phyloP scores from a whole-genome alignment of 495 filamentous ascomycete species.

The Neurospora tetraspora region DNA sequence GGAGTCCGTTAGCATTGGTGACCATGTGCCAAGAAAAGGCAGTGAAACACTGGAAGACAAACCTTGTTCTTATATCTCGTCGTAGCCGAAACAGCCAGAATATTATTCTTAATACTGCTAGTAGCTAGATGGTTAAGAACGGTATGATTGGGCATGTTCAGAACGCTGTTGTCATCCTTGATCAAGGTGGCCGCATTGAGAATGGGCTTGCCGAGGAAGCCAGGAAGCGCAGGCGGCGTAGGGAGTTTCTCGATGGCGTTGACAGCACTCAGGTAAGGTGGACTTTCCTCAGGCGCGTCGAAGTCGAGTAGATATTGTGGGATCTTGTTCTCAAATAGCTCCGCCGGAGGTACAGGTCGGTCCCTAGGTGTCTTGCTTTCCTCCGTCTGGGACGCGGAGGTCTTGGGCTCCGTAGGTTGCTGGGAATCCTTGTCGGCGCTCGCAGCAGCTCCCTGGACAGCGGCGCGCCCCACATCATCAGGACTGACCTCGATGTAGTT shows the following conservation, averaged over 20 bases:
- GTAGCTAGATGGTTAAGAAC: constrained; percentile 97
- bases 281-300: constrained; percentile 69
- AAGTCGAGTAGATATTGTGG: constrained; percentile 80
- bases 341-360: constrained; percentile 31
- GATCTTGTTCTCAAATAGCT: constrained; percentile 52
- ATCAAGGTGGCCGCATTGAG: constrained; percentile 81
- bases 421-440: constrained; percentile 16
- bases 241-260: constrained; percentile 64
- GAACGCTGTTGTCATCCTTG: constrained; percentile 95
- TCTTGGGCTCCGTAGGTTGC: constrained; percentile 3
- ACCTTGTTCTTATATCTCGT: constrained; percentile 97
- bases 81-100: constrained; percentile 92
- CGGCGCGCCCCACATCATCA: constrained; percentile 42
- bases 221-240: constrained; percentile 73
- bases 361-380: constrained; percentile 30
- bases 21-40: not conserved
- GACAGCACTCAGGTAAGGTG: constrained; percentile 55
- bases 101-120: constrained; percentile 92
- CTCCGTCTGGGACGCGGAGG: constrained; percentile 18
- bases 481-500: constrained; percentile 94
- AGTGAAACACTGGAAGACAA: not conserved
- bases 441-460: constrained; percentile 5
- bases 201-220: constrained; percentile 91
- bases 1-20: constrained; percentile 4
- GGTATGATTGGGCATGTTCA: constrained; percentile 93